phyloP scores from a whole-genome alignment of 768 basidiomycete genomes.

The Mrakia hoshinonis region DNA sequence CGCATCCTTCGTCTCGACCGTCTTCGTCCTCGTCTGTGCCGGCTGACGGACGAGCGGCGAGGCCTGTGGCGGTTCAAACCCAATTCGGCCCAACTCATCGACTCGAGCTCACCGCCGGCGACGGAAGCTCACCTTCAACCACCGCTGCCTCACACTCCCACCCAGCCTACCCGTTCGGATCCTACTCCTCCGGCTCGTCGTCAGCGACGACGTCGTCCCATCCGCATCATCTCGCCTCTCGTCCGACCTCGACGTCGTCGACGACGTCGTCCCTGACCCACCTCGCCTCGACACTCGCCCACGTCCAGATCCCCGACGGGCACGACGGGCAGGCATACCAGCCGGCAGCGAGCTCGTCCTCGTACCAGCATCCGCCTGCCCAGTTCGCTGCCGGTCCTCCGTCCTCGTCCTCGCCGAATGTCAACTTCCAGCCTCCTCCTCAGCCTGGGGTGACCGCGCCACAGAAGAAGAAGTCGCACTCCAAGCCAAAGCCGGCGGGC shows the following conservation, averaged over 20 bases:
- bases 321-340: too few species aligned
- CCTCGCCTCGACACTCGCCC: conserved; percentile 28
- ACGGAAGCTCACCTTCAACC: neutral
- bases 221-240: neutral
- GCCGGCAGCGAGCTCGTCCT: neutral
- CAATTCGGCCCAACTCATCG: too few species aligned
- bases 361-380: neutral
- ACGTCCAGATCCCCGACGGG: conserved; percentile 27
- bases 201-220: neutral
- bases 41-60: too few species aligned
- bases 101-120: too few species aligned
- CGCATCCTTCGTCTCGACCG: too few species aligned
- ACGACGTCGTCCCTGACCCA: conserved; percentile 4
- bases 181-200: neutral
- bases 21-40: too few species aligned
- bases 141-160: neutral
- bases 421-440: conserved; percentile 13
- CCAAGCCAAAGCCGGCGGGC: conserved; percentile 38
- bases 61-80: too few species aligned
- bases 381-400: neutral
- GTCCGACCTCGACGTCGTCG: conserved; percentile 10
- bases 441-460: conserved; percentile 20
- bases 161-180: neutral
- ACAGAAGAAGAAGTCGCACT: conserved; percentile 14
- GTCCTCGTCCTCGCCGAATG: neutral